phyloP scores from a whole-genome alignment of 2,329 filamentous ascomycete species.

The Hypoxylon sp. region DNA sequence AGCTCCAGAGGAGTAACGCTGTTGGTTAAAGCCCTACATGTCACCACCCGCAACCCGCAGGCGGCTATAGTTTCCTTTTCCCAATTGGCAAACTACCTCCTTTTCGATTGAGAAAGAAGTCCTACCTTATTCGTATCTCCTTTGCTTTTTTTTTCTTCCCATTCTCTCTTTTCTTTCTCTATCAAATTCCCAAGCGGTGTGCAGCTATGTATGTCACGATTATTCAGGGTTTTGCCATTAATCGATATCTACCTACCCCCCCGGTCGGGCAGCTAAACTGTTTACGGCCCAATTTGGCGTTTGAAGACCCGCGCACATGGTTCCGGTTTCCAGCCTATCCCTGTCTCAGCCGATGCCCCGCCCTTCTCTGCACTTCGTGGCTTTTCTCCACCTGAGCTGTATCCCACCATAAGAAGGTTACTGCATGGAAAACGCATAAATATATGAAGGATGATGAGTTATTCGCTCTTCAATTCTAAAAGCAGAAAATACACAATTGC shows the following conservation, averaged over 20 bases:
- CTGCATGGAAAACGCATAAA: neutral
- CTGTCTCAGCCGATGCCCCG: slow-evolving; percentile 12
- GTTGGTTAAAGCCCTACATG: neutral
- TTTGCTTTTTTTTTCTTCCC: neutral
- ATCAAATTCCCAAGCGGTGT: slow-evolving; percentile 24
- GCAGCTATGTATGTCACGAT: slow-evolving; percentile 4
- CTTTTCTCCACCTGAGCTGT: slow-evolving; percentile 16
- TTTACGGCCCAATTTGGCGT: slow-evolving; percentile 28
- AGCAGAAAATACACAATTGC: neutral
- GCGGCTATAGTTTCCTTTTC: slow-evolving; percentile 1
- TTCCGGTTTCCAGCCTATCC: slow-evolving; percentile 22
- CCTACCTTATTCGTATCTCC: neutral
- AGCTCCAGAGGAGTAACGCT: no score
- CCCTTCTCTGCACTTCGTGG: slow-evolving; percentile 13
- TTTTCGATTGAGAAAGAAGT: neutral
- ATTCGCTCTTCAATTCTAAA: neutral
- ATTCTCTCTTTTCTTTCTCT: neutral
- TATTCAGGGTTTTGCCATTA: neutral
- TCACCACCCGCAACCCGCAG: neutral
- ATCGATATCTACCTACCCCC: neutral
- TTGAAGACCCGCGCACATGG: slow-evolving; percentile 34
- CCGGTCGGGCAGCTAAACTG: slow-evolving; percentile 24
- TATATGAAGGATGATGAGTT: neutral
- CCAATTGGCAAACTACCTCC: neutral
- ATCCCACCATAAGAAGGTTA: slow-evolving; percentile 12